Evolutionary conservation across 768 basidiomycete species (phyloP), one percentile per base, ranked within the genome.

Genomic region (Gelatoporia subvermispora): DNA sequence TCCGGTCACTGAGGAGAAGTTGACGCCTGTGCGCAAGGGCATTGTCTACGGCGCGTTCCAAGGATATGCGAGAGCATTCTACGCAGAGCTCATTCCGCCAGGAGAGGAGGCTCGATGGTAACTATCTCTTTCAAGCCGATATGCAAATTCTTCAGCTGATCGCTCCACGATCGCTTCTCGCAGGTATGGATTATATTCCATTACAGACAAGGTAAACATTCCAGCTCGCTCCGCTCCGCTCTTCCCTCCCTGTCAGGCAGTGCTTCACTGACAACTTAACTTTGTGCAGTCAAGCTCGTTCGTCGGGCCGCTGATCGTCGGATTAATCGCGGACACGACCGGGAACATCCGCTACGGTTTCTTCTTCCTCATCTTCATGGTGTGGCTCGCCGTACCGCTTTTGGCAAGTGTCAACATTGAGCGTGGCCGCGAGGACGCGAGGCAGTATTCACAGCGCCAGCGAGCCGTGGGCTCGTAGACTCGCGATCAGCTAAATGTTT

Each of bases 311-410:
- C 72, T 93, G 5, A 68, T 92, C 22, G 93, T 97, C 1, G 93
- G 92, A 0, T 55, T 93, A 34, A 88, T 97, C 35, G 84, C 93
- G 0, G 93, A 95, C 61, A 65, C 73, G 38, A 97, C 93, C 0
- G 93, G 89, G 2, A 93, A 95, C 65, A 94, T 96, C 41, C 85
- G 94, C 22, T 88, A 87, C 52, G 84, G 85, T 2, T 97, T 96
- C 67, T 83, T 90, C 62, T 93, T 98, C 71, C 75, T 97, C 15
- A 73, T 91, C 3, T 48, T 73, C 44, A 88, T 95, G 85, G 72
- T 96, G 11, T 85, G 85, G 78, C 56, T 80, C 1, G 86, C 93
- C 0, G 68, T 95, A 1, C 94, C 93, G 0, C 68, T 95, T 0
- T 72, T 99, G 7, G 58, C 68, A 52, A 72, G 73, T 31, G 88